Evolutionary conservation across 805 yeast genomes (phyloP), one percentile per base, ranked within the genome.

Genomic region (Wickerhamomyces alni): DNA sequence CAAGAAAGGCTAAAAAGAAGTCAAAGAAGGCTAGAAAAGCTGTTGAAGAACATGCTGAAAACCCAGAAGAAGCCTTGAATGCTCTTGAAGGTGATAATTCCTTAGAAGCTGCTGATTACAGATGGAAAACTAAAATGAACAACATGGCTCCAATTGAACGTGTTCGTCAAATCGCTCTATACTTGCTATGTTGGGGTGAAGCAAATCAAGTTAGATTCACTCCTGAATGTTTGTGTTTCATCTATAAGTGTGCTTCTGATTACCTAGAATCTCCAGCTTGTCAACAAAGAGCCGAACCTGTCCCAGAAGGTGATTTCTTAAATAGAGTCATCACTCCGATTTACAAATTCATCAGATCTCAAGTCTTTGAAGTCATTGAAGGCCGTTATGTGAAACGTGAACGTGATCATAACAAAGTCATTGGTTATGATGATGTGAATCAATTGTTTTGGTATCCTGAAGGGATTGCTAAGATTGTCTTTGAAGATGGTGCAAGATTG

Each of bases 401-500:
- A 69, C 80, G 69, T 59, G 95, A 85, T 62, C 95, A 85, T 65
- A 81, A 81, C 66, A 69, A 78, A 49, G 69, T 85, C 47, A 75
- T 85, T 55, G 94, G 99, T 64, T 93, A 93, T 64, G 99, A 93
- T 70, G 99, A 93, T 72, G 95, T 93, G 45, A 93, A 93, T 66
- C 99, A 93, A 73, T 75, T 93, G 54, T 93, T 94, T 69, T 93
- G 99, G 99, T 93, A 94, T 67, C 97, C 98, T 35, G 98, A 94
- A 69, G 99, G 99, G 74, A 85, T 93, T 50, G 82, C 94, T 44
- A 82, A 93, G 66, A 89, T 93, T 54, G 76, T 82, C 37, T 77
- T 91, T 55, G 93, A 84, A 60, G 98, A 93, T 61, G 96, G 96
- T 50, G 73, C 95, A 16, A 81, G 96, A 62, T 72, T 93, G 53